Percentiles rank a stretch among this genome's conserved stretches.
phyloP scores from a whole-genome alignment of 2,329 filamentous ascomycete species.

The Diaporthe caulivora region DNA sequence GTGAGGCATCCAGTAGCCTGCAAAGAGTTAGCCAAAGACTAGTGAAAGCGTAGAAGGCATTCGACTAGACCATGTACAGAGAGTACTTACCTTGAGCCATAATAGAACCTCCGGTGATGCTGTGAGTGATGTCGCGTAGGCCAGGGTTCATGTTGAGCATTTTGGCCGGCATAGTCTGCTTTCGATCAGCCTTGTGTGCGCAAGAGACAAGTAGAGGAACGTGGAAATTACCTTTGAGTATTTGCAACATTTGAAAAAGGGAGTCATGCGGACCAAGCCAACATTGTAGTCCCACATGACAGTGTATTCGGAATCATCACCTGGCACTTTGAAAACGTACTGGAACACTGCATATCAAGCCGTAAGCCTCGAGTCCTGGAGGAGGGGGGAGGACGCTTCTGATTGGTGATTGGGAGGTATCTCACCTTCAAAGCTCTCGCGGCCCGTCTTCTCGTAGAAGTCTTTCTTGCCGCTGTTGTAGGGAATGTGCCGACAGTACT shows the following conservation, averaged over 20 bases:
- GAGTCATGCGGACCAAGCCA: constrained; percentile 92
- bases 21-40: constrained; percentile 38
- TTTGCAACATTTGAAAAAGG: constrained; percentile 91
- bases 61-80: not conserved
- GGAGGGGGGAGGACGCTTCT: not conserved
- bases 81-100: constrained; percentile 81
- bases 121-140: constrained; percentile 89
- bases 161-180: constrained; percentile 87
- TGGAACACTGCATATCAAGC: constrained; percentile 74
- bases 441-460: constrained; percentile 86
- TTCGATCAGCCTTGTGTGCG: constrained; percentile 28
- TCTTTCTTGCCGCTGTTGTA: constrained; percentile 96
- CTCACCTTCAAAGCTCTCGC: constrained; percentile 89
- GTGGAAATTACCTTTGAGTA: constrained; percentile 80
- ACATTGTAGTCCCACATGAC: constrained; percentile 99
- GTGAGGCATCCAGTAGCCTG: constrained; percentile 98
- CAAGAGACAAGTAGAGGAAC: not conserved
- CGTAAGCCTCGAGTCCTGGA: constrained; percentile 30
- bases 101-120: constrained; percentile 93
- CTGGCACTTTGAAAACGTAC: constrained; percentile 82
- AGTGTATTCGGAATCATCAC: constrained; percentile 74
- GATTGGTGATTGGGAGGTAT: constrained; percentile 9
- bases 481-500: constrained; percentile 82
- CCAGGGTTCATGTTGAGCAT: constrained; percentile 84
- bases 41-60: not conserved